Evolutionary conservation across 2,329 filamentous ascomycete species (phyloP), one percentile per base, ranked within the genome.

Genomic region (Elsinoe fawcettii): DNA sequence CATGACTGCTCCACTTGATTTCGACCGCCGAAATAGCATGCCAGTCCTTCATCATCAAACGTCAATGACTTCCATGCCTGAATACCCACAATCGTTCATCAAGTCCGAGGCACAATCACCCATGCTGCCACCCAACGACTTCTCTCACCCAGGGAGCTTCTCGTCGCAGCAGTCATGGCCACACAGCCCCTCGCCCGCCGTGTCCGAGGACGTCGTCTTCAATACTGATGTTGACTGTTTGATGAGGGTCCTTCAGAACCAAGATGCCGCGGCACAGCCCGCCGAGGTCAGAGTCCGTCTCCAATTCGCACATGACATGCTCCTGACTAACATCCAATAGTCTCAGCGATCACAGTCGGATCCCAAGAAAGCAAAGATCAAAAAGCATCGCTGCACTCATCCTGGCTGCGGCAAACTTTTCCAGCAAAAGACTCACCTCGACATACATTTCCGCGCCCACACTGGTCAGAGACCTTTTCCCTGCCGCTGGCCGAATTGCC

Each of bases 381-480:
- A 84, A 70, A 76, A 84, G 65, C 90, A 92, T 69, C 74, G 80
- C 16, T 99, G 93, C 72, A 80, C 79, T 18, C 78, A 90, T 37
- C 80, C 83, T 6, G 82, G 82, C 39, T 97, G 92, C 71, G 77
- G 79, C 64, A 95, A 93, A 75, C 83, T 80, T 60, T 97, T 96
- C 71, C 83, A 83, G 59, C 92, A 97, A 68, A 95, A 92, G 73
- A 96, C 91, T 1, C 92, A 97, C 65, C 79, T 96, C 9, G 87
- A 93, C 60, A 96, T 95, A 51, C 93, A 99, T 70, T 84, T 82
- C 46, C 81, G 91, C 62, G 86, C 87, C 3, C 93, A 99, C 71
- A 96, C 89, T 1, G 93, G 93, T 14, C 84, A 87, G 56, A 93
- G 90, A 69, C 92, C 92, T 60, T 96, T 92, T 69, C 69, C 78